Percentiles rank a stretch among this genome's conserved stretches.
Conservation (phyloP, 345 rosid genomes). For the Rubroshorea leprosula region DNA sequence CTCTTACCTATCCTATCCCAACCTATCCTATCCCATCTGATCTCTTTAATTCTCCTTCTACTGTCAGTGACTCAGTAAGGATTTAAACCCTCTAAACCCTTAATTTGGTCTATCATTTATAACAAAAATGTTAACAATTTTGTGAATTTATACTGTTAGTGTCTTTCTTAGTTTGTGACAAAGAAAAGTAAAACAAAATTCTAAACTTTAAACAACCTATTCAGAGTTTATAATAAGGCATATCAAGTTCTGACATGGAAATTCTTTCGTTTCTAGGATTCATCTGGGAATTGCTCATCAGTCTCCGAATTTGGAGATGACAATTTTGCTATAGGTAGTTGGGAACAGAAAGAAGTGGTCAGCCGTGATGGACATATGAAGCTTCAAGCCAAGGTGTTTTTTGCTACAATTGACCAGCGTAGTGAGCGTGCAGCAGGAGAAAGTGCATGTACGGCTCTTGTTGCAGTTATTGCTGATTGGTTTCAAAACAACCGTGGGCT, state of each 20-base stretch:
- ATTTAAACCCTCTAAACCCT: too few relatives aligned
- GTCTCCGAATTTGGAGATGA: slow-evolving; percentile 90
- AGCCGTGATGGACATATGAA: slow-evolving; percentile 93
- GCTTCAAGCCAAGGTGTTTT: slow-evolving; percentile 67
- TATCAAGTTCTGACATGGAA: not conserved
- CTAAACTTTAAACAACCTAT: too few relatives aligned
- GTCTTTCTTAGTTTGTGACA: not conserved
- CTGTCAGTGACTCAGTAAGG: too few relatives aligned
- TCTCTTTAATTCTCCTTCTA: too few relatives aligned
- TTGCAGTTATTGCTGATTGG: slow-evolving; percentile 94
- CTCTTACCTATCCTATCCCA: too few relatives aligned
- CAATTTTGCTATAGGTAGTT: slow-evolving; percentile 76
- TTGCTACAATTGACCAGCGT: slow-evolving; percentile 93
- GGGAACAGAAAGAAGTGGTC: slow-evolving; percentile 72
- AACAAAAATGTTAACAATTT: too few relatives aligned
- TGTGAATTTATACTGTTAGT: too few relatives aligned
- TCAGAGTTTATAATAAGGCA: slow-evolving; percentile 2
- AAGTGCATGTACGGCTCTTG: slow-evolving; percentile 91
- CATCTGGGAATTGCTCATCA: slow-evolving; percentile 52
- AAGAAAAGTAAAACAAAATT: not conserved
- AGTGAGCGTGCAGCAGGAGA: slow-evolving; percentile 93
- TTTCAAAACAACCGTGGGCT: slow-evolving; percentile 62
- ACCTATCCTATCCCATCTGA: too few relatives aligned
- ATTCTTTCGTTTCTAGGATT: slow-evolving; percentile 27
- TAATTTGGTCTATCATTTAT: too few relatives aligned